Percentiles rank a stretch among this genome's conserved stretches.
Evolutionary conservation across 306 rosid genomes (phyloP).

Genomic region (Benincasa hispida): DNA sequence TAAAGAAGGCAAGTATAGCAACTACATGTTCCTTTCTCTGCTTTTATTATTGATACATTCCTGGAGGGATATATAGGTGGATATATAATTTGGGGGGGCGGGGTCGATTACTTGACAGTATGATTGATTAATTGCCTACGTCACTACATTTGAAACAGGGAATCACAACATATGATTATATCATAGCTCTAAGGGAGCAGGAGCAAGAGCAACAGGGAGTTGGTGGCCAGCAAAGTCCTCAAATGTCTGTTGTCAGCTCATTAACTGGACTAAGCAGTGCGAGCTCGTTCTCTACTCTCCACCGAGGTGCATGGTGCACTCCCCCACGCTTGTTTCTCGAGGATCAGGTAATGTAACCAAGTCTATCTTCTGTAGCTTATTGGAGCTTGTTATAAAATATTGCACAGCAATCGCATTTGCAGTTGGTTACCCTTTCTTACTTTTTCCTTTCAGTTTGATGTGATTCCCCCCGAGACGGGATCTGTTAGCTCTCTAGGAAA

Average conservation of each 20-base stretch:
- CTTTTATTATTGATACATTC: neutral
- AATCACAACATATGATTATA: slow-evolving; percentile 92
- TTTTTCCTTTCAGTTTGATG: slow-evolving; percentile 57
- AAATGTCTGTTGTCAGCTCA: slow-evolving; percentile 95
- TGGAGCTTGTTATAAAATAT: neutral
- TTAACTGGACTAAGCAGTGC: slow-evolving; percentile 95
- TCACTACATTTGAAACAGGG: slow-evolving; percentile 35
- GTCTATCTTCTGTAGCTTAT: neutral
- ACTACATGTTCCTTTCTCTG: neutral
- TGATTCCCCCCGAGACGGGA: slow-evolving; percentile 85
- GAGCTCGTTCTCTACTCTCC: slow-evolving; percentile 82
- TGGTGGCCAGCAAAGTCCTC: slow-evolving; percentile 92
- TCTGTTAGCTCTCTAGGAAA: slow-evolving; percentile 75
- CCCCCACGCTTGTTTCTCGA: slow-evolving; percentile 90
- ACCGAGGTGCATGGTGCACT: slow-evolving; percentile 94
- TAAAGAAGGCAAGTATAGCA: slow-evolving; percentile 52
- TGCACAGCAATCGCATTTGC: neutral
- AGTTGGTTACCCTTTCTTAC: neutral
- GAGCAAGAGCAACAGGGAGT: slow-evolving; percentile 84
- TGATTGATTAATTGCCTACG: neutral
- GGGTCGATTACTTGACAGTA: too few species aligned
- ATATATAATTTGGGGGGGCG: too few species aligned
- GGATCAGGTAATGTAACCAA: slow-evolving; percentile 63
- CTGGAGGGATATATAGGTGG: neutral
- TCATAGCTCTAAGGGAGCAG: slow-evolving; percentile 95